Evolutionary conservation across 2,329 filamentous ascomycete genomes (phyloP).

Genomic region (Dactylella cylindrospora): DNA sequence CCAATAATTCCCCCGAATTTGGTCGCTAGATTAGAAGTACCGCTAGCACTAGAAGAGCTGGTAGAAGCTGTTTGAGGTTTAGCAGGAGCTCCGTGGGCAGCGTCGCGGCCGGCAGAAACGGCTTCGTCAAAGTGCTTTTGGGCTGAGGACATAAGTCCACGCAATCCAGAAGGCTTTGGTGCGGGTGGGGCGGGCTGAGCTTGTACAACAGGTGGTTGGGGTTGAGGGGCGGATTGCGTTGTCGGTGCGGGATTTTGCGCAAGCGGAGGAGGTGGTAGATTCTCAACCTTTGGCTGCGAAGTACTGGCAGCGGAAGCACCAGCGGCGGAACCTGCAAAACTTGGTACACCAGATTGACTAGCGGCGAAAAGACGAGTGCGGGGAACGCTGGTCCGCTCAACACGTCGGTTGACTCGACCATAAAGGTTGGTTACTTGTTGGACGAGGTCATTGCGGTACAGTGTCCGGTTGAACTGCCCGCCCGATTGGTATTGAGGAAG

Average conservation of each 20-base stretch:
- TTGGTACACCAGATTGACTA: conserved; percentile 3
- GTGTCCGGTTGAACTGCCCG: conserved; percentile 20
- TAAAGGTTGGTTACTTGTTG: conserved; percentile 33
- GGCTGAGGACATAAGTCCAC: conserved; percentile 26
- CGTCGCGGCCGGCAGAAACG: conserved; percentile 24
- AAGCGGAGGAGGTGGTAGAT: conserved; percentile 3
- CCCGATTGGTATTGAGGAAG: conserved; percentile 22
- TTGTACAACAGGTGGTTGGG: background rate
- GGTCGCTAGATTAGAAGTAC: conserved; percentile 23
- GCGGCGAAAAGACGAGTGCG: conserved; percentile 32
- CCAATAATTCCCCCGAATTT: conserved; percentile 34
- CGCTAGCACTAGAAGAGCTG: background rate
- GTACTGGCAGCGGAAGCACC: background rate
- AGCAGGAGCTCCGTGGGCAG: conserved; percentile 8
- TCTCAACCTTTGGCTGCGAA: too few relatives aligned
- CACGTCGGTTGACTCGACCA: conserved; percentile 19
- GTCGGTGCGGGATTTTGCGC: conserved; percentile 9
- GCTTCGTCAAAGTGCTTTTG: conserved; percentile 35
- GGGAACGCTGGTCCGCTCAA: conserved; percentile 26
- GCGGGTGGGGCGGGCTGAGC: conserved; percentile 8
- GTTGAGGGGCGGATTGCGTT: conserved; percentile 11
- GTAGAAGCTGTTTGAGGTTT: background rate
- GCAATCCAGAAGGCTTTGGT: conserved; percentile 23
- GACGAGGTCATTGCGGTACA: conserved; percentile 32
- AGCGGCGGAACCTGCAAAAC: background rate